phyloP scores from a whole-genome alignment of 768 basidiomycete genomes.

The Kwoniella sp. region DNA sequence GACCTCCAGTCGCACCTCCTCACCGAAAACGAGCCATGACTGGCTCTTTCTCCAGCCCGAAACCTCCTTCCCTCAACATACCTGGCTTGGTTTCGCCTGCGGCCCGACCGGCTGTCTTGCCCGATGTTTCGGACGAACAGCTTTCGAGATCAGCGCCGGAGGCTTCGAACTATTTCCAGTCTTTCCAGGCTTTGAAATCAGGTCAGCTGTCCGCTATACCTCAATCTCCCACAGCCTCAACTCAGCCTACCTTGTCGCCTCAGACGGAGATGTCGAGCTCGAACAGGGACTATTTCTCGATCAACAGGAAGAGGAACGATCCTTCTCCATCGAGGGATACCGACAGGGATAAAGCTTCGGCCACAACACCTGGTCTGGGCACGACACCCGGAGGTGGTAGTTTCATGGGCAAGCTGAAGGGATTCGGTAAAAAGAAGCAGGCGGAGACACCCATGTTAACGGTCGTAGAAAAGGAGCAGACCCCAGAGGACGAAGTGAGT shows the following conservation, averaged over 20 bases:
- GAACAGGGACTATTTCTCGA: conserved; percentile 53
- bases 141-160: conserved; percentile 44
- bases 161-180: conserved; percentile 24
- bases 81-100: conserved; percentile 67
- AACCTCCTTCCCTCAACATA: conserved; percentile 54
- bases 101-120: conserved; percentile 58
- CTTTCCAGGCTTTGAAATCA: conserved; percentile 36
- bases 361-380: conserved; percentile 27
- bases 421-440: conserved; percentile 58
- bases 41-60: conserved; percentile 29
- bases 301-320: conserved; percentile 23
- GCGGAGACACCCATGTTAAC: conserved; percentile 33
- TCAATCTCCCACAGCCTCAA: conserved; percentile 57
- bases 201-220: conserved; percentile 57
- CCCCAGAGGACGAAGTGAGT: conserved; percentile 42
- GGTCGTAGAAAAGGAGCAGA: conserved; percentile 29
- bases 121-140: conserved; percentile 35
- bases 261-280: conserved; percentile 19
- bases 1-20: conserved; percentile 30
- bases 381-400: conserved; percentile 50
- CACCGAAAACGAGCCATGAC: conserved; percentile 51
- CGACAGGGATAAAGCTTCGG: conserved; percentile 11
- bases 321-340: conserved; percentile 23
- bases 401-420: conserved; percentile 78
- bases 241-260: conserved; percentile 24